Conservation (phyloP, 2,329 filamentous ascomycete genomes). For the Neofusicoccum umdonicola region DNA sequence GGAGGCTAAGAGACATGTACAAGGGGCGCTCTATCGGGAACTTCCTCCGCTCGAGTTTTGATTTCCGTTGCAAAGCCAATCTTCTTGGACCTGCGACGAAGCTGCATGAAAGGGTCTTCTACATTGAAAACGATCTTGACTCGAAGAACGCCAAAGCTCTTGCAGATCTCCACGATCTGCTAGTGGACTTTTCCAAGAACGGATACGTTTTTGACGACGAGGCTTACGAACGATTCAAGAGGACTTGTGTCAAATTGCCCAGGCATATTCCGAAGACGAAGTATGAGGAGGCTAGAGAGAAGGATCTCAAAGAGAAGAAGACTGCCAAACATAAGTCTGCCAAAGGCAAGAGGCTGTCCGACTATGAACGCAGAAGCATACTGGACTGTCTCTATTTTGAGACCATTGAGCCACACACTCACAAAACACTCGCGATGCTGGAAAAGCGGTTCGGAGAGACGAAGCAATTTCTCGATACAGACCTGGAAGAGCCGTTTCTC, state of each 20-base stretch:
- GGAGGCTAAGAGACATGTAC: conserved; percentile 47
- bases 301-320: conserved; percentile 20
- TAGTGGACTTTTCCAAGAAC: conserved; percentile 48
- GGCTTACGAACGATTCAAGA: conserved; percentile 51
- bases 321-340: neutral
- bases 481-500: conserved; percentile 22
- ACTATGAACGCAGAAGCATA: conserved; percentile 46
- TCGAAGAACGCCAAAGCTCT: conserved; percentile 27
- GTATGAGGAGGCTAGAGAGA: conserved; percentile 34
- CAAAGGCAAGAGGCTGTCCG: conserved; percentile 21
- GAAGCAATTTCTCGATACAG: conserved; percentile 23
- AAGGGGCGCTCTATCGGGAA: conserved; percentile 34
- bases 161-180: conserved; percentile 43
- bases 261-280: conserved; percentile 46
- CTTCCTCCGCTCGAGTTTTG: conserved; percentile 56
- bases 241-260: conserved; percentile 50
- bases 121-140: conserved; percentile 40
- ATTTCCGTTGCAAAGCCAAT: conserved; percentile 56
- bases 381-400: conserved; percentile 62
- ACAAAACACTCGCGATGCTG: conserved; percentile 30
- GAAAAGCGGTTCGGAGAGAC: conserved; percentile 25
- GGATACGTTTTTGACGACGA: conserved; percentile 49
- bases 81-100: conserved; percentile 64
- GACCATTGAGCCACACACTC: conserved; percentile 46
- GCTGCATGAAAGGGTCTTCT: conserved; percentile 63